phyloP scores from a whole-genome alignment of 176 grass and related monocot species.

The Calamus simplicifolius region DNA sequence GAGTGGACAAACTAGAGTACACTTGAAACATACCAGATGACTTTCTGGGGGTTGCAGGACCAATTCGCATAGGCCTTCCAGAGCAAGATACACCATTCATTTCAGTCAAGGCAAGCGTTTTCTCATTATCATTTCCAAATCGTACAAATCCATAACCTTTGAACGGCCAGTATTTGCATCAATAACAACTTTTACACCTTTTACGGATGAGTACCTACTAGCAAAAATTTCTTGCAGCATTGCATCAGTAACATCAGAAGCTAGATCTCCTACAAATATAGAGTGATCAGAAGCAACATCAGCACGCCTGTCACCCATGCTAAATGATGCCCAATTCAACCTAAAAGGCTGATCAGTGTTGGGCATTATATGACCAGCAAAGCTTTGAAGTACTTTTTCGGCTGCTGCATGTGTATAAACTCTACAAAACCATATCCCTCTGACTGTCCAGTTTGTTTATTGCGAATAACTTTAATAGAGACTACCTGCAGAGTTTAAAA shows the following conservation, averaged over 20 bases:
- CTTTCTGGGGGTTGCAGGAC: slow-evolving; percentile 92
- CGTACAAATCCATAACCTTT: slow-evolving; percentile 94
- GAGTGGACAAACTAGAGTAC: slow-evolving; percentile 4
- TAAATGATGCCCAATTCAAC: slow-evolving; percentile 98
- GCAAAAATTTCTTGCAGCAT: slow-evolving; percentile 72
- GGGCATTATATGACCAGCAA: slow-evolving; percentile 87
- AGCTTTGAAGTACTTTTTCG: slow-evolving; percentile 77
- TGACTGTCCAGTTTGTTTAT: slow-evolving; percentile 82
- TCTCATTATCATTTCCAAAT: slow-evolving; percentile 88
- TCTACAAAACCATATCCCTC: slow-evolving; percentile 97
- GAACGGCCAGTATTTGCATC: slow-evolving; percentile 96
- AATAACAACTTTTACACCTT: slow-evolving; percentile 96
- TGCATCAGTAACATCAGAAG: slow-evolving; percentile 83
- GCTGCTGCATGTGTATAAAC: slow-evolving; percentile 70
- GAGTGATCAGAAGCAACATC: slow-evolving; percentile 81
- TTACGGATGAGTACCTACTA: slow-evolving; percentile 82
- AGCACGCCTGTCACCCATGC: slow-evolving; percentile 78
- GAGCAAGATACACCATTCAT: slow-evolving; percentile 97
- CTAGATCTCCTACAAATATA: slow-evolving; percentile 97
- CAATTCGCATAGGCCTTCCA: slow-evolving; percentile 85
- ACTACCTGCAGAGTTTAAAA: slow-evolving; percentile 19
- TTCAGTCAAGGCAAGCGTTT: slow-evolving; percentile 76
- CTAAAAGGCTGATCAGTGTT: slow-evolving; percentile 93
- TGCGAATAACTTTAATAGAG: slow-evolving; percentile 81
- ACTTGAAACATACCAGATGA: slow-evolving; percentile 56